Evolutionary conservation across 2,329 filamentous ascomycete species (phyloP).

Genomic region (Pestalotiopsis sp.): DNA sequence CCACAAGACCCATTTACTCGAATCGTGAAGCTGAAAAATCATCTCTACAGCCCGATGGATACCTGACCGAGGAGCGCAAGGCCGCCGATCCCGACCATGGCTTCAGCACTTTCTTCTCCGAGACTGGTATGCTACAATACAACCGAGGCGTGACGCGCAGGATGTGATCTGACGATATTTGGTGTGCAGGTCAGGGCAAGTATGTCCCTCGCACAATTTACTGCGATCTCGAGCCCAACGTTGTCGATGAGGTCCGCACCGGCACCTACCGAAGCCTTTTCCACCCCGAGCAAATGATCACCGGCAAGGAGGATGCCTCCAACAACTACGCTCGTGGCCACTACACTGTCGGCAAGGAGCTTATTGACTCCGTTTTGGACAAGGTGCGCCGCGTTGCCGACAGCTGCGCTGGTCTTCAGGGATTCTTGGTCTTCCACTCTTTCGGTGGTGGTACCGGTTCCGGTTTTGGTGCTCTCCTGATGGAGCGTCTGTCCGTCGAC

Average conservation of each 20-base stretch:
- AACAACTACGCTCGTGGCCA: constrained; percentile 99
- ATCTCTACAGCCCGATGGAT: constrained; percentile 83
- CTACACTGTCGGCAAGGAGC: constrained; percentile 99
- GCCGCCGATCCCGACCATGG: constrained; percentile 89
- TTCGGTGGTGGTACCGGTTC: constrained; percentile 99
- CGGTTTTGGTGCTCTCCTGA: constrained; percentile 95
- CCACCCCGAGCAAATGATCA: constrained; percentile 99
- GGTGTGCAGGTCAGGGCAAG: constrained; percentile 82
- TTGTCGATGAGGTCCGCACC: constrained; percentile 98
- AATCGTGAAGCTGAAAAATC: constrained; percentile 32
- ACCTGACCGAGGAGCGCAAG: constrained; percentile 98
- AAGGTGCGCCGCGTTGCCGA: constrained; percentile 97
- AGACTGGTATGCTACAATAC: constrained; percentile 74
- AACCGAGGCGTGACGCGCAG: constrained; percentile 10
- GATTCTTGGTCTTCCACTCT: constrained; percentile 99
- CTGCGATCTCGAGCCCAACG: constrained; percentile 99
- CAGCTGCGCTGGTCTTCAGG: constrained; percentile 96
- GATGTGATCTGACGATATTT: constrained; percentile 1
- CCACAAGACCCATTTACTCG: constrained; percentile 12
- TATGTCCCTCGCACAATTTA: constrained; percentile 99
- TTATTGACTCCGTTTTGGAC: constrained; percentile 97
- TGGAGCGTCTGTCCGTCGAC: constrained; percentile 98
- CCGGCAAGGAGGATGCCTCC: constrained; percentile 99
- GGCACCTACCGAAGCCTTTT: constrained; percentile 95
- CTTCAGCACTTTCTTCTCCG: constrained; percentile 99